Evolutionary conservation across 306 rosid species (phyloP).

Genomic region (Gastrolobium villosum): DNA sequence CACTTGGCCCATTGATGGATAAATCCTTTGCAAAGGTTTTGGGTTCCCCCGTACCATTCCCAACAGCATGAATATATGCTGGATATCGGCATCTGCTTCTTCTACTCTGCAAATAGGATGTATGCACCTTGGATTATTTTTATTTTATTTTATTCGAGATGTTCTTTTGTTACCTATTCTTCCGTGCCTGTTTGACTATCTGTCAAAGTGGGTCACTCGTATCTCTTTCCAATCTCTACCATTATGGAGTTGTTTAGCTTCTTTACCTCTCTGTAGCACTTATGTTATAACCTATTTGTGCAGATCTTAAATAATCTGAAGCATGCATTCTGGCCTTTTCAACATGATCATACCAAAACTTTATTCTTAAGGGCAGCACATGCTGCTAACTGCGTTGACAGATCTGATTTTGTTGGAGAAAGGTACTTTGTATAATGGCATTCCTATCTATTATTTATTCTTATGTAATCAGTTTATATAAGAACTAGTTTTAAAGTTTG

Average conservation of each 20-base stretch:
- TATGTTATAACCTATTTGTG: conserved; percentile 38
- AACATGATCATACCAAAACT: conserved; percentile 67
- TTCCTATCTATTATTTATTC: conserved; percentile 30
- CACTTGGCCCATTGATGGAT: too few relatives aligned
- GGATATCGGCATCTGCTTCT: background rate
- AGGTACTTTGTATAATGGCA: conserved; percentile 62
- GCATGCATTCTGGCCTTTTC: conserved; percentile 94
- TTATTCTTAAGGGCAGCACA: conserved; percentile 89
- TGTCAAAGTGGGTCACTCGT: conserved; percentile 15
- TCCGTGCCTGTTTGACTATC: conserved; percentile 31
- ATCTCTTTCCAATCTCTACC: background rate
- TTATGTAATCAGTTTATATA: background rate
- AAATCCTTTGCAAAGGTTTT: too few relatives aligned
- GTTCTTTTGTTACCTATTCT: conserved; percentile 22
- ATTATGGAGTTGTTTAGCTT: background rate
- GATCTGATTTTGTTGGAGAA: conserved; percentile 64
- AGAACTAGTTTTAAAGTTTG: conserved; percentile 37
- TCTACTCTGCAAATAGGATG: conserved; percentile 6
- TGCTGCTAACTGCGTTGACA: conserved; percentile 80
- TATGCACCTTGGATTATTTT: background rate
- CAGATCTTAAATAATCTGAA: conserved; percentile 86
- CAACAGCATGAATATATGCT: background rate
- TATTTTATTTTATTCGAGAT: background rate
- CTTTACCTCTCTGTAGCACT: conserved; percentile 25
- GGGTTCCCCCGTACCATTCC: too few relatives aligned